Percentiles rank a stretch among this genome's conserved stretches.
These are phyloP conservation scores for Erysiphe pulchra DNA, from an alignment of 2,329 filamentous ascomycete genomes.

Conservation along the genomic window DNA sequence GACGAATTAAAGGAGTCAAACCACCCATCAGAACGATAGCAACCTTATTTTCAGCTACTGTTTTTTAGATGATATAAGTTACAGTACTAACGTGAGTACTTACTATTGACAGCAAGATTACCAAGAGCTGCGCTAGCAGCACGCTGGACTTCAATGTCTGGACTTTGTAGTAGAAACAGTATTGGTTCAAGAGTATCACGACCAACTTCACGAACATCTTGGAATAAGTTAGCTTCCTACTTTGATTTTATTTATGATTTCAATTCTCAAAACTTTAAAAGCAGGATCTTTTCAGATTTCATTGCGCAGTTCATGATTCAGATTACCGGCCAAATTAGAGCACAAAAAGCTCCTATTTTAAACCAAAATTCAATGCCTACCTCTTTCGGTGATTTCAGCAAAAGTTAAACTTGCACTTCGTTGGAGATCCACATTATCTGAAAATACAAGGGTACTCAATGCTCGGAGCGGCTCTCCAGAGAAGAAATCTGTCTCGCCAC, in stretches of 20 bases:
- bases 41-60: slow-evolving; percentile 82
- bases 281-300: neutral
- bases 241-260: neutral
- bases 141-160: slow-evolving; percentile 89
- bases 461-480: slow-evolving; percentile 82
- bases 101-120: slow-evolving; percentile 93
- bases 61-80: neutral
- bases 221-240: slow-evolving; percentile 4
- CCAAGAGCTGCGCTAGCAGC: slow-evolving; percentile 88
- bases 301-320: too few species aligned
- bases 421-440: slow-evolving; percentile 94
- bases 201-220: slow-evolving; percentile 92
- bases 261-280: neutral
- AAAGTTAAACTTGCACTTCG: slow-evolving; percentile 94
- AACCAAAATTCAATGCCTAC: slow-evolving; percentile 23
- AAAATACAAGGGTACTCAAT: slow-evolving; percentile 87
- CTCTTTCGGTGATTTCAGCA: slow-evolving; percentile 94
- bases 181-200: slow-evolving; percentile 89
- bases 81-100: slow-evolving; percentile 9
- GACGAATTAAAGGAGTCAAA: slow-evolving; percentile 71
- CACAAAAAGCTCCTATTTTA: neutral
- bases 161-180: slow-evolving; percentile 77
- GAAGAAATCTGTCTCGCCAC: slow-evolving; percentile 95
- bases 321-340: too few species aligned
- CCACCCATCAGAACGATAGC: slow-evolving; percentile 83